Base-by-base conservation (phyloP, 345 rosid genomes). In the sweet orange (Citrus sinensis) region DNA sequence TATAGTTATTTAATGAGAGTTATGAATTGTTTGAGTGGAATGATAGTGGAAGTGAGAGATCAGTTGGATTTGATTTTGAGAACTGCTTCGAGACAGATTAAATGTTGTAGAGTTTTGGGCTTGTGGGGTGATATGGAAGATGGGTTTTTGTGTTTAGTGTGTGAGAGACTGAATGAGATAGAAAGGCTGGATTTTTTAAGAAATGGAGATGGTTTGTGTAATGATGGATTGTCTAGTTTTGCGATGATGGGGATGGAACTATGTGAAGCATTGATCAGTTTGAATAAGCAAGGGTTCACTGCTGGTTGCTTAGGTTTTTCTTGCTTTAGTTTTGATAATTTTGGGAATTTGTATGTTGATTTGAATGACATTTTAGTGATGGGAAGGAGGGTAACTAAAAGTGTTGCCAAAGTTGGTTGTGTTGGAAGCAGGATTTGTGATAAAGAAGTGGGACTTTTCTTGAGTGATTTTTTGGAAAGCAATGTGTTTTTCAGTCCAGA, bases 111-210 rank as follows among this genome's bases (percentile, higher is more conserved):
- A 76, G 79, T 83, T 82, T 84, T 85, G 81, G 99, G 99, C 24
- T 89, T 95, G 82, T 95, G 93, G 95, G 93, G 90, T 83, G 88
- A 95, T 84, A 73, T 83, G 80, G 87, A 71, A 83, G 78, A 76
- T 81, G 91, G 89, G 64, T 34, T 81, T 71, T 87, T 91, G 83
- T 90, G 86, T 83, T 82, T 94, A 68, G 95, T 90, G 27, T 85
- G 87, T 78, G 90, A 87, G 89, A 90, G 83, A 78, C 68, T 80
- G 59, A 34, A 66, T 49, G 78, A 66, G 19, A 76, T 67, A 65
- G 83, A 73, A 22, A 77, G 68, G 40, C 81, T 80, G 35, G 81
- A 81, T 16, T 75, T 63, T 46, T 22, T 87, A 37, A 63, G 54
- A 25, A 25, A 81, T 73, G 78, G 73, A n/a, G 76, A 84, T n/a